A percentile compares a stretch with the other conserved stretches of the same genome.
Conservation (phyloP, 1,284 basidiomycete genomes). For the Peniophora sp. region DNA sequence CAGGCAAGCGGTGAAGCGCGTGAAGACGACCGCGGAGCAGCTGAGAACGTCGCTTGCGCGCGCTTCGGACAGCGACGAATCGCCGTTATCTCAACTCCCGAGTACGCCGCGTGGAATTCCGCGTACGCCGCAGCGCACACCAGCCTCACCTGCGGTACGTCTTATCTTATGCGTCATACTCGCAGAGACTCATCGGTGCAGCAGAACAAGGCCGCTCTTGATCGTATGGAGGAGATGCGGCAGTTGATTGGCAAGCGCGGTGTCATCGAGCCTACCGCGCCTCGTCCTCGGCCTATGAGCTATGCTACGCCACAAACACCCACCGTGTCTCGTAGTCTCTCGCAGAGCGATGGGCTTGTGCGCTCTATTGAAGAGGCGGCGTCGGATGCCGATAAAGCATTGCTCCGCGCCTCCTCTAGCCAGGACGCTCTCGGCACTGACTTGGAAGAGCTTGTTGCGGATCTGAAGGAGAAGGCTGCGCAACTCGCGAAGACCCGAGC, state of each 20-base stretch:
- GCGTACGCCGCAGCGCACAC: constrained; percentile 33
- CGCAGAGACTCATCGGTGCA: constrained; percentile 1
- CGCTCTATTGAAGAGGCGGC: constrained; percentile 42
- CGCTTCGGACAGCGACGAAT: constrained; percentile 5
- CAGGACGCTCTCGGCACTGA: constrained; percentile 46
- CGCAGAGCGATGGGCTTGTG: constrained; percentile 15
- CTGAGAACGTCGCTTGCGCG: constrained; percentile 12
- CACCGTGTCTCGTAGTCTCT: constrained; percentile 18
- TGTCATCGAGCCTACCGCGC: constrained; percentile 36
- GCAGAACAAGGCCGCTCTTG: constrained; percentile 65
- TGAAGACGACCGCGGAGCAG: constrained; percentile 46
- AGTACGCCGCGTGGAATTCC: constrained; percentile 45
- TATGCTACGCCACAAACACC: constrained; percentile 13
- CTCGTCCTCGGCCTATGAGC: constrained; percentile 27
- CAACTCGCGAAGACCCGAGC: constrained; percentile 55
- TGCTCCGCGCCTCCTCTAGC: constrained; percentile 40
- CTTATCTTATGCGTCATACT: constrained; percentile 24
- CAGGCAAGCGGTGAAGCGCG: constrained; percentile 58
- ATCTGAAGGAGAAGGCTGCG: constrained; percentile 48
- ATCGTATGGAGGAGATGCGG: constrained; percentile 73
- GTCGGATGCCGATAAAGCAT: constrained; percentile 48
- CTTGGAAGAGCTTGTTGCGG: constrained; percentile 38
- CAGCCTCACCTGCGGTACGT: constrained; percentile 22
- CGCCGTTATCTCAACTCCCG: constrained; percentile 12
- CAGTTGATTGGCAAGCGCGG: constrained; percentile 52